Base-by-base conservation (phyloP, 768 basidiomycete genomes). In the Mycena kentingensis region DNA sequence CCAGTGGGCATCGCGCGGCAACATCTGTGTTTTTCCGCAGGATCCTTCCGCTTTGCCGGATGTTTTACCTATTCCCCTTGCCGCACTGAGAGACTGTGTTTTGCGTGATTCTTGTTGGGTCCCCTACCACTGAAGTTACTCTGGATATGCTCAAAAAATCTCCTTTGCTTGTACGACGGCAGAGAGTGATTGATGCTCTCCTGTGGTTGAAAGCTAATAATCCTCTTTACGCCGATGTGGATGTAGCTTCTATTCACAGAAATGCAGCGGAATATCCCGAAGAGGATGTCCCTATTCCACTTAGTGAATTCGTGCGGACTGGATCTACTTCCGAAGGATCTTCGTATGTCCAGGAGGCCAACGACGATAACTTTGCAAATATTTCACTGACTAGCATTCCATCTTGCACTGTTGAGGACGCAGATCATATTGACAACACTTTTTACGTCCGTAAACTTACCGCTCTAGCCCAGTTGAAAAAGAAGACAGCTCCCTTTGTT, bases 11-110 rank as follows among this genome's bases (percentile, higher is more conserved):
- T 51, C 60, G 26, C 52, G 56, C 16, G 62, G 62, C 18, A 63
- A 63, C 51, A 60, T 57, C 13, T 63, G 62, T 34, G 52, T 60
- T 3, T 49, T 62, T 4, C 58, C 63, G 8, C 63, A 64, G 31
- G 52, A 62, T 28, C 45, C 61, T 5, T n/a, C 21, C 3, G 38
- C 54, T 16, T 26, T 63, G 11, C 2, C 35, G 3, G 32, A 19
- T 18, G 34, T 41, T 24, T 46, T 62, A 49, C 62, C 62, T 10
- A 47, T 49, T 2, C 60, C 62, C 2, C 26, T 63, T 12, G n/a
- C n/a, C n/a, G n/a, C n/a, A n/a, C n/a, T n/a, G n/a, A n/a, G n/a
- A n/a, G n/a, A n/a, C n/a, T 45, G 16, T 37, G 12, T 27, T 16
- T 26, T 64, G 2, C 31, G 31, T 24, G 60, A 57, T 64, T 39